These are phyloP conservation scores for Populus pruinosa DNA, from an alignment of 345 rosid species.

Conservation along the genomic window DNA sequence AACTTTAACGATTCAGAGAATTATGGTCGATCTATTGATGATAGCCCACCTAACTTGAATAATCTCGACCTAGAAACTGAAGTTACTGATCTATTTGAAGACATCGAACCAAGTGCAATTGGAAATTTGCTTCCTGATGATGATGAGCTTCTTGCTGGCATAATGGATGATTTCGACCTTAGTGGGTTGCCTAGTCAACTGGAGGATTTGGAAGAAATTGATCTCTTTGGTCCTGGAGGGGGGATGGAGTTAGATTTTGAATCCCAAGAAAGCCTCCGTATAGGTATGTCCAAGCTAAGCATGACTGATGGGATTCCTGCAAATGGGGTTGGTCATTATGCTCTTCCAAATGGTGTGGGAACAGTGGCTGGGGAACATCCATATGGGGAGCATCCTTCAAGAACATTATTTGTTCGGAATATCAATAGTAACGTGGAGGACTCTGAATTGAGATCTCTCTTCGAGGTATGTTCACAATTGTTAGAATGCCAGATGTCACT, in stretches of 20 bases:
- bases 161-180: constrained; percentile 71
- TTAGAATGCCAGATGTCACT: neutral
- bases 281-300: constrained; percentile 46
- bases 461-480: constrained; percentile 53
- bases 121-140: constrained; percentile 70
- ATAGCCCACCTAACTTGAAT: constrained; percentile 42
- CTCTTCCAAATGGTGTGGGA: constrained; percentile 59
- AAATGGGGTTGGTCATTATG: constrained; percentile 45
- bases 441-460: constrained; percentile 73
- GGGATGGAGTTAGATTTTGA: constrained; percentile 85
- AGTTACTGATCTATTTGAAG: constrained; percentile 46
- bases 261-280: constrained; percentile 45
- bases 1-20: constrained; percentile 51
- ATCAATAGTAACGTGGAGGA: constrained; percentile 95
- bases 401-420: constrained; percentile 89
- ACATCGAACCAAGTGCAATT: constrained; percentile 43
- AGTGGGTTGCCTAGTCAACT: constrained; percentile 52
- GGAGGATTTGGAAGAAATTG: constrained; percentile 83
- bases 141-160: constrained; percentile 87
- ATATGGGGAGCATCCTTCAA: constrained; percentile 93
- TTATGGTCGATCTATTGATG: constrained; percentile 44
- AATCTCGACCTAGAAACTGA: constrained; percentile 47
- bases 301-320: constrained; percentile 49
- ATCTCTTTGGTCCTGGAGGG: constrained; percentile 78
- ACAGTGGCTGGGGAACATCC: constrained; percentile 89